These are phyloP conservation scores for Butyriboletus appendiculatus DNA, from an alignment of 1,284 basidiomycete species.

Conservation along the genomic window DNA sequence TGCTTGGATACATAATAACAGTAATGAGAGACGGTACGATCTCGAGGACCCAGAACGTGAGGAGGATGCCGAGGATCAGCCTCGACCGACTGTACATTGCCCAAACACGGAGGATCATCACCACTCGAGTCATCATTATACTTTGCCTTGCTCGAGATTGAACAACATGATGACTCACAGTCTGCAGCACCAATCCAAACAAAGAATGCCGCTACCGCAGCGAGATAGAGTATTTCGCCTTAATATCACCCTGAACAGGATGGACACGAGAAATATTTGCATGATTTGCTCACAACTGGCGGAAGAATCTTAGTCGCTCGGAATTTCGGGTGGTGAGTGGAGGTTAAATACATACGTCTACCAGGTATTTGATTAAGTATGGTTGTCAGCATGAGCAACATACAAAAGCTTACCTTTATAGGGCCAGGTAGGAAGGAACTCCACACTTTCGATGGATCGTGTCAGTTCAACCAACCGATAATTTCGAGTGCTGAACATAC, in stretches of 20 bases:
- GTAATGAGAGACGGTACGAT: background rate
- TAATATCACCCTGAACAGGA: background rate
- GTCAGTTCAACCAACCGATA: background rate
- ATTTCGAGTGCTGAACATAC: background rate
- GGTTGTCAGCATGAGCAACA: background rate
- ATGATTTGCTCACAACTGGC: conserved; percentile 7
- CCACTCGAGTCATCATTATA: background rate
- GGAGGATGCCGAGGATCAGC: conserved; percentile 1
- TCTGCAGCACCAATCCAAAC: conserved; percentile 9
- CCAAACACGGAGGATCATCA: conserved; percentile 19
- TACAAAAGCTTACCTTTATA: background rate
- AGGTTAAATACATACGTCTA: conserved; percentile 7
- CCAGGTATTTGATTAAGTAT: background rate
- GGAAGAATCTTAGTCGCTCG: background rate
- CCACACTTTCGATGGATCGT: background rate
- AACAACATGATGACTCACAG: background rate
- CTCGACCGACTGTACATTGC: conserved; percentile 16
- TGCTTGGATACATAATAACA: background rate
- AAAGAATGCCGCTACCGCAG: conserved; percentile 1
- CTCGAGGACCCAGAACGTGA: conserved; percentile 5
- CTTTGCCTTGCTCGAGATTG: background rate
- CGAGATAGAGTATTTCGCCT: conserved; percentile 3
- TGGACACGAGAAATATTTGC: background rate
- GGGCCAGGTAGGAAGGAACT: conserved; percentile 8
- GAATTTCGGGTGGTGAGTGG: background rate